phyloP scores from a whole-genome alignment of 805 yeast genomes.

The Nakazawaea molendinolei region DNA sequence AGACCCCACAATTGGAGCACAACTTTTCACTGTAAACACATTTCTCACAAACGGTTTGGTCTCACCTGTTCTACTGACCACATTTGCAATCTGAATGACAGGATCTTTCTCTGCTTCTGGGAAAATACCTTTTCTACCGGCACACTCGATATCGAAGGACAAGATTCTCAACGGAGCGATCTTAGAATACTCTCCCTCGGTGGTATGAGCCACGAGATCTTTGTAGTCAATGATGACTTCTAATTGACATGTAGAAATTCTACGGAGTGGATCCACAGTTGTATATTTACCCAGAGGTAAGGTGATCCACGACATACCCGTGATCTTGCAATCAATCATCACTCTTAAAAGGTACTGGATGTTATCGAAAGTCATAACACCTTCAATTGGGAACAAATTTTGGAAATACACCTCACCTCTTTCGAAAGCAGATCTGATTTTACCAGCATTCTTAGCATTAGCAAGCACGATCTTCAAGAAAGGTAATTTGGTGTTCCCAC shows the following conservation, averaged over 20 bases:
- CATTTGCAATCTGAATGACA: conserved; percentile 95
- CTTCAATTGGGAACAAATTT: conserved; percentile 51
- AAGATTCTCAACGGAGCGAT: conserved; percentile 91
- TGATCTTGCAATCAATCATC: conserved; percentile 88
- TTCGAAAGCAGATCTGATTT: conserved; percentile 76
- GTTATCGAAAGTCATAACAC: conserved; percentile 79
- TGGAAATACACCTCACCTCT: conserved; percentile 67
- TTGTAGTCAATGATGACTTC: conserved; percentile 68
- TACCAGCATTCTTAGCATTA: conserved; percentile 60
- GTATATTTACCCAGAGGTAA: conserved; percentile 70
- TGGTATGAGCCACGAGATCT: conserved; percentile 69
- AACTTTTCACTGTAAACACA: conserved; percentile 88
- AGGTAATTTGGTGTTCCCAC: conserved; percentile 69
- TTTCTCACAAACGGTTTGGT: conserved; percentile 86
- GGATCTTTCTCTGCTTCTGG: conserved; percentile 94
- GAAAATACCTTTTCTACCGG: conserved; percentile 94
- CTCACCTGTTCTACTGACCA: conserved; percentile 79
- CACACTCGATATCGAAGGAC: conserved; percentile 97
- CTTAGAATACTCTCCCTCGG: conserved; percentile 91
- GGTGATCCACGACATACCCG: conserved; percentile 97
- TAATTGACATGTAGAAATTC: conserved; percentile 75
- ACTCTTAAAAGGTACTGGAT: conserved; percentile 78
- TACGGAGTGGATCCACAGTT: conserved; percentile 27
- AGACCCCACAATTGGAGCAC: conserved; percentile 91
- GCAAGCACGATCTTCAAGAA: conserved; percentile 69